These are phyloP conservation scores for Fusarium protoensiforme DNA, from an alignment of 2,329 filamentous ascomycete species.

Conservation along the genomic window DNA sequence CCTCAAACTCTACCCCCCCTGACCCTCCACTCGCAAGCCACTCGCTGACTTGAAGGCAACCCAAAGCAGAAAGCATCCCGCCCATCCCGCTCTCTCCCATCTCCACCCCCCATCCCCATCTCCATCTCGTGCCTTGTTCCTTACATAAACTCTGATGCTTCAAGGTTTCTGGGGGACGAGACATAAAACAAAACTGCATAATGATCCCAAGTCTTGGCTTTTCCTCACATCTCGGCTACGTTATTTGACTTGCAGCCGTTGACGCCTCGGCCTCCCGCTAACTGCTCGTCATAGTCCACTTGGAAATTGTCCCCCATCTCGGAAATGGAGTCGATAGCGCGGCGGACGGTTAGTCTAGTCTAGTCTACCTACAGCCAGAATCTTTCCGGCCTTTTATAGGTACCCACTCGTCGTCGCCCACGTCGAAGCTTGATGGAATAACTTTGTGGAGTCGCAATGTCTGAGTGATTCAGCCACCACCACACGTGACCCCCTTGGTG, in stretches of 20 bases:
- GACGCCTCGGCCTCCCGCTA: not conserved
- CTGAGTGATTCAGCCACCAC: not conserved
- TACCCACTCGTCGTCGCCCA: constrained; percentile 15
- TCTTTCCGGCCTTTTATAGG: not conserved
- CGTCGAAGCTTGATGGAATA: constrained; percentile 29
- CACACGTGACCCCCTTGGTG: not conserved
- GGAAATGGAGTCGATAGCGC: not conserved
- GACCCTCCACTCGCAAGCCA: constrained; percentile 8
- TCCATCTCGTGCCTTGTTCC: not conserved
- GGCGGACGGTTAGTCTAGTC: not conserved
- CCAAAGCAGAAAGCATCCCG: not conserved
- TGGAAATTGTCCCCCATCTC: not conserved
- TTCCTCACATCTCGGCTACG: not conserved
- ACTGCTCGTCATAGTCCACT: not conserved
- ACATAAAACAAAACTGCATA: not conserved
- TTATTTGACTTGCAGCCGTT: constrained; percentile 1
- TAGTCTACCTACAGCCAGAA: not conserved
- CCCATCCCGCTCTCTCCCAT: constrained; percentile 8
- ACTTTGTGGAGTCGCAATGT: not conserved
- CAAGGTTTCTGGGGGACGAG: not conserved
- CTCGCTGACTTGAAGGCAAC: constrained; percentile 13
- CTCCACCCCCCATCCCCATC: not conserved
- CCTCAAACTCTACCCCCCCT: constrained; percentile 13
- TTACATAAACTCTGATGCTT: not conserved
- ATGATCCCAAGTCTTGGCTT: not conserved